phyloP scores from a whole-genome alignment of 2,329 filamentous ascomycete species.

The Colletotrichum endophyticum region DNA sequence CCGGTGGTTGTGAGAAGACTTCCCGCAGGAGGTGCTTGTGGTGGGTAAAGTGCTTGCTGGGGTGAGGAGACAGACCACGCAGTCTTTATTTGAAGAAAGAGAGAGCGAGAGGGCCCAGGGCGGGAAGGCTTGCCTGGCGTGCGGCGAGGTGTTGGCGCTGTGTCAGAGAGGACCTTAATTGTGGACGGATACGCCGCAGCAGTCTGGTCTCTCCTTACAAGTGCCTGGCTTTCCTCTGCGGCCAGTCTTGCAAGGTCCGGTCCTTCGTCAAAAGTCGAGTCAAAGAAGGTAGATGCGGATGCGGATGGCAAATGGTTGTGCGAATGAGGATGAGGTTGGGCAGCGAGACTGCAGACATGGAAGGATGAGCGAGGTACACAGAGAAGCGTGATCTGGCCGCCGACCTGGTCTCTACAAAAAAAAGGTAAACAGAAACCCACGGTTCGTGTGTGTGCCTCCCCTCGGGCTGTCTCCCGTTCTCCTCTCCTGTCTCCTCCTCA shows the following conservation, averaged over 20 bases:
- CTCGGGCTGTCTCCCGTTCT: background rate
- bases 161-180: background rate
- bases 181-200: background rate
- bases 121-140: conserved; percentile 5
- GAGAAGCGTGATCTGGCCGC: background rate
- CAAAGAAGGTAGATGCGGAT: background rate
- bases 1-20: background rate
- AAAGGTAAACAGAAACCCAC: background rate
- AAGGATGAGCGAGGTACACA: background rate
- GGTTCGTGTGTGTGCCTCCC: background rate
- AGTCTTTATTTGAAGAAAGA: background rate
- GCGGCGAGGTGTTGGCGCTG: background rate
- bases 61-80: conserved; percentile 2
- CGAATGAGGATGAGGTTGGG: background rate
- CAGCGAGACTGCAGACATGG: background rate
- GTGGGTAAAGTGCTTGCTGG: background rate
- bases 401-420: background rate
- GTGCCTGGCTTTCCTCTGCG: background rate
- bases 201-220: background rate
- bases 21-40: background rate
- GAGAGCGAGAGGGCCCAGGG: background rate
- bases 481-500: background rate
- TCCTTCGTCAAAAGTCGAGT: background rate
- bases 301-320: background rate
- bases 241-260: background rate